Conservation (phyloP, 257 asterid species). For the Coffea eugenioides region DNA sequence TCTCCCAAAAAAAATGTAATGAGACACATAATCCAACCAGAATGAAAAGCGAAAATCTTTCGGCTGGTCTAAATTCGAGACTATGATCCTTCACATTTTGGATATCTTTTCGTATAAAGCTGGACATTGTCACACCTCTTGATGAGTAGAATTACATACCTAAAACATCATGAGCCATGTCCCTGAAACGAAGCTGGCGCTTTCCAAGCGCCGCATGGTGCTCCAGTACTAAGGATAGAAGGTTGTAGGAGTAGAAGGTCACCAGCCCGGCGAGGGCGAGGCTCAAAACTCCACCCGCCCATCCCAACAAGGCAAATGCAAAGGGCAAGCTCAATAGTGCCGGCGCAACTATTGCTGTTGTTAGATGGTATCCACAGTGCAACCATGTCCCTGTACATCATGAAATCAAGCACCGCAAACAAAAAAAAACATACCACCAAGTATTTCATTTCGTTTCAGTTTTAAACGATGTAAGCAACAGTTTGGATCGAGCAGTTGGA, state of each 20-base stretch:
- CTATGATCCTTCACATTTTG: no score
- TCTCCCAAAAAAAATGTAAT: no score
- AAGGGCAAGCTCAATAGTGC: slow-evolving; percentile 62
- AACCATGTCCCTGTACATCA: slow-evolving; percentile 49
- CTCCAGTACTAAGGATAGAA: slow-evolving; percentile 55
- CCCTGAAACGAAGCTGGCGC: slow-evolving; percentile 65
- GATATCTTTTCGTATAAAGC: no score
- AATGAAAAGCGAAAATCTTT: no score
- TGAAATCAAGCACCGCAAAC: no score
- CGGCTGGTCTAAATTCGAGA: no score
- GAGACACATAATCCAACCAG: no score
- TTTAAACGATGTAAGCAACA: no score
- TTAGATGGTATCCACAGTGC: slow-evolving; percentile 72
- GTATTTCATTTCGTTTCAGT: no score
- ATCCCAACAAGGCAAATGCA: slow-evolving; percentile 53
- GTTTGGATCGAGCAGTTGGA: no score
- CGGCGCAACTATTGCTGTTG: slow-evolving; percentile 69
- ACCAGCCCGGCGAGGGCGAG: slow-evolving; percentile 43
- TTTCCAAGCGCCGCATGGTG: slow-evolving; percentile 59
- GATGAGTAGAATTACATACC: slow-evolving; percentile 26
- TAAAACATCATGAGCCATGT: slow-evolving; percentile 72
- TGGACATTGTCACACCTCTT: no score
- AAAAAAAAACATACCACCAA: no score
- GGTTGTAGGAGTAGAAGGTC: slow-evolving; percentile 64
- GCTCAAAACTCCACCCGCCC: slow-evolving; percentile 55